phyloP scores from a whole-genome alignment of 2,329 filamentous ascomycete species.

The Aspergillus fumigatus region DNA sequence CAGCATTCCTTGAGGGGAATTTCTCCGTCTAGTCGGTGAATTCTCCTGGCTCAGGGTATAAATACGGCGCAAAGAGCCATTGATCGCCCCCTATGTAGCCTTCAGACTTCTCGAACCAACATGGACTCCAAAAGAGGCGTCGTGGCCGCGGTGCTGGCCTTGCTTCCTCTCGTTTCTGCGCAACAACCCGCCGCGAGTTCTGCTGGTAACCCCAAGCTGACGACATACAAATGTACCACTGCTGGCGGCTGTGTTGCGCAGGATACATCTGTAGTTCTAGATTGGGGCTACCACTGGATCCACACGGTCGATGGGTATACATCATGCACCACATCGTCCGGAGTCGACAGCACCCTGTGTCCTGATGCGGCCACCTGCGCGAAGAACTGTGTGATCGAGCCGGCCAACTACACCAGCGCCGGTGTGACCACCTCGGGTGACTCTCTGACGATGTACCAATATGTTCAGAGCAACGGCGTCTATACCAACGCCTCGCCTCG shows the following conservation, averaged over 20 bases:
- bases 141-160: not conserved
- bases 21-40: not conserved
- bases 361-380: not conserved
- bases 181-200: not conserved
- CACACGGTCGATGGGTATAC: not conserved
- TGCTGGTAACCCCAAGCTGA: not conserved
- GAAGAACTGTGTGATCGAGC: not conserved
- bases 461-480: not conserved
- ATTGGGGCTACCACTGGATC: not conserved
- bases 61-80: not conserved
- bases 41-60: not conserved
- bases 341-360: not conserved
- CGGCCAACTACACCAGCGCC: not conserved
- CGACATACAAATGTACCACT: not conserved
- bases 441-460: not conserved
- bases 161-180: not conserved
- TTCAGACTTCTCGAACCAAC: not conserved
- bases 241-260: not conserved
- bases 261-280: not conserved
- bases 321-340: not conserved
- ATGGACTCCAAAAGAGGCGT: not conserved
- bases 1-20: not conserved
- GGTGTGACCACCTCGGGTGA: not conserved
- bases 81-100: not conserved
- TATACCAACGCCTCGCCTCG: not conserved